Percentiles rank a stretch among this genome's conserved stretches.
Conservation (phyloP, 805 yeast species). For the Yamadazyma sp. region DNA sequence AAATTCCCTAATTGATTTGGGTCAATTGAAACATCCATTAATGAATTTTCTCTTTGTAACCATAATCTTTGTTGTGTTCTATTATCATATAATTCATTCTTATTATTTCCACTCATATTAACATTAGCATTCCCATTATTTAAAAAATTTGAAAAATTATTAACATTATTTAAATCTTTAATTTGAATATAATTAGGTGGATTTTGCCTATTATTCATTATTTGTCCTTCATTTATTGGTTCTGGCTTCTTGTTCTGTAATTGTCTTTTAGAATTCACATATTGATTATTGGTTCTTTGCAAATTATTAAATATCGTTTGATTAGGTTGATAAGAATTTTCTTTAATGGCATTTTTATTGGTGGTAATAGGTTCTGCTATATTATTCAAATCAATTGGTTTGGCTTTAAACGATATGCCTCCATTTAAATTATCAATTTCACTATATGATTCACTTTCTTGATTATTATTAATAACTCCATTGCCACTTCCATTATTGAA, state of each 20-base stretch:
- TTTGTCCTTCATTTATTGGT: neutral
- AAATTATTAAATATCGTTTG: slow-evolving; percentile 41
- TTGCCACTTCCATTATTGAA: neutral
- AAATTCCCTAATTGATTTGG: slow-evolving; percentile 29
- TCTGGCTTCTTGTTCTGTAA: slow-evolving; percentile 8
- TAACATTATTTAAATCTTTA: slow-evolving; percentile 19
- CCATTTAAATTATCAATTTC: slow-evolving; percentile 9
- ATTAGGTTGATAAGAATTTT: slow-evolving; percentile 40
- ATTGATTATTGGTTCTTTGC: slow-evolving; percentile 38
- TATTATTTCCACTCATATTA: slow-evolving; percentile 4
- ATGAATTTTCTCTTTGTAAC: slow-evolving; percentile 75
- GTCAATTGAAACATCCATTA: slow-evolving; percentile 52
- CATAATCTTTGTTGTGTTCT: slow-evolving; percentile 83
- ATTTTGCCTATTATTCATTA: neutral
- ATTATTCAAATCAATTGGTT: slow-evolving; percentile 20
- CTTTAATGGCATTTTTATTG: slow-evolving; percentile 27
- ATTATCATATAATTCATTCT: slow-evolving; percentile 9
- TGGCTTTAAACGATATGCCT: slow-evolving; percentile 33
- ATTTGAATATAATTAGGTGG: slow-evolving; percentile 3
- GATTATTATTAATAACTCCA: neutral
- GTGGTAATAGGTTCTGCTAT: slow-evolving; percentile 33
- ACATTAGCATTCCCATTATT: slow-evolving; percentile 8
- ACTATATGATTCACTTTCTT: slow-evolving; percentile 1
- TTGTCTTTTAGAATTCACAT: slow-evolving; percentile 23
- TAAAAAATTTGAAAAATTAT: slow-evolving; percentile 30